Base-by-base conservation (phyloP, 495 filamentous ascomycete species). In the Aspergillus taichungensis region DNA sequence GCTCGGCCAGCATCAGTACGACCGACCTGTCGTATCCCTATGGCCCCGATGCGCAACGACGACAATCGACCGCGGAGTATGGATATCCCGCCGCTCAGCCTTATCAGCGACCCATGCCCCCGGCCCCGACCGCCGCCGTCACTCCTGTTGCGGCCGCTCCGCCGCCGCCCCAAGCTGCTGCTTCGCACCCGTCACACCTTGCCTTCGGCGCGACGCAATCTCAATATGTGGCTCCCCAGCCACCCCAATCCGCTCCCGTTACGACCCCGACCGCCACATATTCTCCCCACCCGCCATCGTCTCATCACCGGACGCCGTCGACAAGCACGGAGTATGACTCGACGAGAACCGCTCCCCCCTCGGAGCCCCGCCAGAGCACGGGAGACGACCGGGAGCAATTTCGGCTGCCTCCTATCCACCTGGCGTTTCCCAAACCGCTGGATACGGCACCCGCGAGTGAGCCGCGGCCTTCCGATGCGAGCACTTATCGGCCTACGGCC, bases 1-100 rank as follows among this genome's bases (percentile, higher is more conserved):
- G 88, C 11, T 92, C 87, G 0, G 75, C 80, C 56, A 92, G 86
- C 61, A 84, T 85, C 56, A 78, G 79, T 33, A 83, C 80, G 48
- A 63, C 74, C 5, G 79, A 82, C 30, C 60, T 60, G 2, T 50
- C 60, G 6, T 71, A 57, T 30, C 43, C 57, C 13, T 71, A 59
- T 30, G 46, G 47, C 6, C 47, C 55, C 9, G 60, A 63, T 32
- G 52, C 61, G 14, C 67, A 71, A 40, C 75, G 78, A 18, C 75
- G 78, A 7, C 71, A 73, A 33, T 82, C 80, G 1, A 69, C 62
- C 31, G 64, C 72, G 6, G 80, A 83, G 36, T 78, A 76, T 63
- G 60, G 64, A 51, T 53, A 58, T 64, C 55, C 58, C 55, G 62
- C 51, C 57, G 60, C 59, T 30, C 71, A 60, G 40, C 52, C 56